phyloP scores from a whole-genome alignment of 495 filamentous ascomycete species.

The Letharia lupina region DNA sequence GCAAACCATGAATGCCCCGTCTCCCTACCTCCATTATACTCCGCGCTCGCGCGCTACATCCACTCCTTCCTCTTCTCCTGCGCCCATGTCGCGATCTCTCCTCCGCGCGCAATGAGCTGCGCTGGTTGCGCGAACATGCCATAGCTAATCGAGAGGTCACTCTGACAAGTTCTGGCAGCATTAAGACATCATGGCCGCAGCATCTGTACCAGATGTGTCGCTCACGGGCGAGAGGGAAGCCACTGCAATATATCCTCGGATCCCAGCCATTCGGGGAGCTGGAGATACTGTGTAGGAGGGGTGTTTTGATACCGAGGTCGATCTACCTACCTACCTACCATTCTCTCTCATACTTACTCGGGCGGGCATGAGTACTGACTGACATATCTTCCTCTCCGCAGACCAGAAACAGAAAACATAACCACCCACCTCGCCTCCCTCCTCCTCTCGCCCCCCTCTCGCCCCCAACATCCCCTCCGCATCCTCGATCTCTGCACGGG shows the following conservation, averaged over 20 bases:
- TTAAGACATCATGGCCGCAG: conserved; percentile 25
- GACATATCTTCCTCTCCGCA: conserved; percentile 19
- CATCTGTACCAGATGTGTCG: conserved; percentile 44
- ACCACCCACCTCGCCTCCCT: conserved; percentile 47
- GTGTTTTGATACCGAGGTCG: conserved; percentile 80
- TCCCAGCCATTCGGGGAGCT: conserved; percentile 80
- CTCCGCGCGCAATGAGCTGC: conserved; percentile 68
- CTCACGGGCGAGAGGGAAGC: conserved; percentile 54
- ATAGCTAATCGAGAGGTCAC: conserved; percentile 13
- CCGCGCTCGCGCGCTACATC: conserved; percentile 46
- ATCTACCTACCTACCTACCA: background rate
- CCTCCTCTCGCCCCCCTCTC: conserved; percentile 26
- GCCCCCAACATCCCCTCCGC: conserved; percentile 32
- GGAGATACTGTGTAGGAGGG: conserved; percentile 63
- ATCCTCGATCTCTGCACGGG: conserved; percentile 85
- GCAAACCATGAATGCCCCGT: conserved; percentile 60
- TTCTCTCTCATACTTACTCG: no score
- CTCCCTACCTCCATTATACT: conserved; percentile 52
- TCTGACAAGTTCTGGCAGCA: background rate
- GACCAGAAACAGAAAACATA: conserved; percentile 65
- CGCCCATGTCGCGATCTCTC: conserved; percentile 56
- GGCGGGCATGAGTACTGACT: background rate
- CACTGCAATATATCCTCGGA: conserved; percentile 85
- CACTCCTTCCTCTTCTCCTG: conserved; percentile 59
- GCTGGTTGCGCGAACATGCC: conserved; percentile 72